Evolutionary conservation across 163 green algal genomes (phyloP), one percentile per base, ranked within the genome.

Genomic region (Trebouxia gelatinosa): DNA sequence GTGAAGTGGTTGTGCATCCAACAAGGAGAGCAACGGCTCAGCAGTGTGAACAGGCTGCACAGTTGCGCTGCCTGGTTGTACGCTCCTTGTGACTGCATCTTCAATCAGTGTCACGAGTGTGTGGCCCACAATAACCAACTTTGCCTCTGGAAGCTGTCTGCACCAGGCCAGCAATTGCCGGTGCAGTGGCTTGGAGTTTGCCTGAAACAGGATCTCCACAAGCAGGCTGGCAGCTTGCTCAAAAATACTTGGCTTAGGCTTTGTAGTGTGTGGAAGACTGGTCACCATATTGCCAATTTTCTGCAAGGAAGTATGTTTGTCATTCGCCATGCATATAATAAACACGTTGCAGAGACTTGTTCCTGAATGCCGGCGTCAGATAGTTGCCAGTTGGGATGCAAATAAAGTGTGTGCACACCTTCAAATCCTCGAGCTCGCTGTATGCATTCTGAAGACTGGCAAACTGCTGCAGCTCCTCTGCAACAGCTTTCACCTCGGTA

Each of bases 151-250:
- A 13, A 76, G 46, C 19, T 11, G 13, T 40, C 31, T 62, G 28
- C 29, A 40, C 40, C 68, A 62, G 1, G 68, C 39, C 11, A 76
- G 28, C 5, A 76, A 29, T 28, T 76, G 68, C 23, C 46, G 43
- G 16, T 76, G 68, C 7, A 76, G 7, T 19, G 43, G 68, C 29
- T 39, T 59, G 29, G 40, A 62, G 16, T 76, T 46, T 0, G 29
- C 46, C 29, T 62, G 62, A 13, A 76, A 76, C 13, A 76, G 43
- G 7, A 76, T 13, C n/a, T 76, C 68, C 40, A 76, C 2, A 17
- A 76, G 5, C 2, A 76, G 11, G 43, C 40, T 32, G 43, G 28
- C 28, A 28, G 68, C 68, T 51, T 5, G 35, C 38, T 72, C 13
- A 54, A 72, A 72, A 31, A 6, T 13, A n/a, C 37, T 54, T n/a